phyloP scores from a whole-genome alignment of 202 grass and related monocot species.

The Zoysia matrella region DNA sequence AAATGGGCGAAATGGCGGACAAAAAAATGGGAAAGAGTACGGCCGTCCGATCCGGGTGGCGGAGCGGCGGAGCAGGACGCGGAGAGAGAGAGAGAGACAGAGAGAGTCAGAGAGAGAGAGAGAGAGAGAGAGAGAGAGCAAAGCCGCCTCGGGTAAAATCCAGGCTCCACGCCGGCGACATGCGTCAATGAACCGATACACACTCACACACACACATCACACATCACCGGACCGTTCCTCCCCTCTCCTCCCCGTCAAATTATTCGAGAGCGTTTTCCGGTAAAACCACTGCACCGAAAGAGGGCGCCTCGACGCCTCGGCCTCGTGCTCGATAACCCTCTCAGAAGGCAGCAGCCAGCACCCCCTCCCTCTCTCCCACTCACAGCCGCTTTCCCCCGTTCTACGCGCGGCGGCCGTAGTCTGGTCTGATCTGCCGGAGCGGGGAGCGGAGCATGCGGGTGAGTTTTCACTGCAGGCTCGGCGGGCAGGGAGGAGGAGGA shows the following conservation, averaged over 20 bases:
- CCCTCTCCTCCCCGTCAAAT: slow-evolving; percentile 33
- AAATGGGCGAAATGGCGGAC: neutral
- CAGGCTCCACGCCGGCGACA: slow-evolving; percentile 63
- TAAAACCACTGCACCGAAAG: slow-evolving; percentile 57
- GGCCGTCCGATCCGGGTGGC: neutral
- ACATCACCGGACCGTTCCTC: neutral
- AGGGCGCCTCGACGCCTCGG: slow-evolving; percentile 31
- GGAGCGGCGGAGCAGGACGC: neutral
- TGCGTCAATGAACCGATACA: slow-evolving; percentile 74
- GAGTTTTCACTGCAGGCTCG: slow-evolving; percentile 37
- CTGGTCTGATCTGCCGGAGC: too few relatives aligned
- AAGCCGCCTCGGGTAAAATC: slow-evolving; percentile 39
- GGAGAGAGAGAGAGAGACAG: neutral
- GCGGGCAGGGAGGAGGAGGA: neutral
- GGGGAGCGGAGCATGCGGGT: slow-evolving; percentile 34
- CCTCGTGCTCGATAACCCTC: slow-evolving; percentile 49
- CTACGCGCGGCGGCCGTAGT: neutral
- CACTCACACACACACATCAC: neutral
- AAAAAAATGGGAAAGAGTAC: neutral
- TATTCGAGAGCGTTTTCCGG: slow-evolving; percentile 24
- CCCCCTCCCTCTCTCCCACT: neutral
- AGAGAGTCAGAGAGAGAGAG: neutral
- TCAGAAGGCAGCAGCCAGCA: too few relatives aligned
- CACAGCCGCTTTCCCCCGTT: neutral
- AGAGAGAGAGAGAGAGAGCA: neutral